Evolutionary conservation across 1,284 basidiomycete genomes (phyloP).

Genomic region (Garcileccinum viscosum): DNA sequence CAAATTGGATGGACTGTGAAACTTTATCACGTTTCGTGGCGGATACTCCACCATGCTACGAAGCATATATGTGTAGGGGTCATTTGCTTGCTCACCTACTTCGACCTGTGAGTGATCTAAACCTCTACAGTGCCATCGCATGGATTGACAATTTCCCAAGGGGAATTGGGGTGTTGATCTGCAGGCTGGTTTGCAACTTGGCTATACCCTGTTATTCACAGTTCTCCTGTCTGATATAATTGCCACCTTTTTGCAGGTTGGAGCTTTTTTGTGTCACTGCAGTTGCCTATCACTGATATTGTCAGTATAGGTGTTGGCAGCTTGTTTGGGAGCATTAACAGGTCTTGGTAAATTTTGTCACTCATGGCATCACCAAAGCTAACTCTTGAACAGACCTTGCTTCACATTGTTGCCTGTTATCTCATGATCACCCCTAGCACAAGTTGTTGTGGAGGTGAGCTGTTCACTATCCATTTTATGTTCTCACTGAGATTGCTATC

Average conservation of each 20-base stretch:
- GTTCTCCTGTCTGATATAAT: constrained; percentile 74
- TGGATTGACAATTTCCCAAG: constrained; percentile 33
- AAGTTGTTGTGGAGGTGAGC: constrained; percentile 56
- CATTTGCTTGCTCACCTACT: constrained; percentile 60
- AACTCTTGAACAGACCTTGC: constrained; percentile 48
- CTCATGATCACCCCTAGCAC: constrained; percentile 57
- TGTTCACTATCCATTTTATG: constrained; percentile 60
- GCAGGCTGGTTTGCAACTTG: constrained; percentile 65
- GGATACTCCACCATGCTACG: constrained; percentile 44
- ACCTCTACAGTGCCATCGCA: neutral
- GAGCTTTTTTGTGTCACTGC: constrained; percentile 38
- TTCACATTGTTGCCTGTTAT: constrained; percentile 61
- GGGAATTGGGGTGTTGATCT: constrained; percentile 69
- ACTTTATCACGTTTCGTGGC: constrained; percentile 29
- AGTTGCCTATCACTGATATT: constrained; percentile 12
- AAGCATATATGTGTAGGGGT: constrained; percentile 57
- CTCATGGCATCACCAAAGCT: neutral
- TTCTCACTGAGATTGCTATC: constrained; percentile 69
- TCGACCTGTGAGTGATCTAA: constrained; percentile 53
- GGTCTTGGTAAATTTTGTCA: constrained; percentile 47
- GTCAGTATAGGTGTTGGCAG: constrained; percentile 48
- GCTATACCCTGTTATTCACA: constrained; percentile 78
- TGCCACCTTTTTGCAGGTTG: constrained; percentile 65
- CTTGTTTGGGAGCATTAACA: constrained; percentile 55
- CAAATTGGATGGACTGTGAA: constrained; percentile 25